These are phyloP conservation scores for Quercus rubra DNA, from an alignment of 306 rosid genomes.

Conservation along the genomic window DNA sequence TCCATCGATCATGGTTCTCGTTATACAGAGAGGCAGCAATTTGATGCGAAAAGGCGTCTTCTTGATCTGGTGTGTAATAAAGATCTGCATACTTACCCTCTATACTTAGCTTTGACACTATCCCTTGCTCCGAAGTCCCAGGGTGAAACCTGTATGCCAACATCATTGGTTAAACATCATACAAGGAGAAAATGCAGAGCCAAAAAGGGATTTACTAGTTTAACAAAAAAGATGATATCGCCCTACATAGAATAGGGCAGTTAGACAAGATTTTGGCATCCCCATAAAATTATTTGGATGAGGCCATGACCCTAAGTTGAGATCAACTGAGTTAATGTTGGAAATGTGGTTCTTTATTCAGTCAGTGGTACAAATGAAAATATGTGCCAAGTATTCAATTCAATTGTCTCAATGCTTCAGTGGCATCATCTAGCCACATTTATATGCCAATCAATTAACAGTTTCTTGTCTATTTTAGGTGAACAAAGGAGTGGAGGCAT, in stretches of 20 bases:
- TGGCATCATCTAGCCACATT: constrained; percentile 14
- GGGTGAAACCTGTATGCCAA: not conserved
- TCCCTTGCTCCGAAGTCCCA: not conserved
- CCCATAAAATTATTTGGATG: not conserved
- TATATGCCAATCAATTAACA: constrained; percentile 1
- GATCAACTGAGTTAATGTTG: not conserved
- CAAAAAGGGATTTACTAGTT: not conserved
- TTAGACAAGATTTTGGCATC: not conserved
- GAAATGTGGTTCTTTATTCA: not conserved
- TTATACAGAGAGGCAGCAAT: constrained; percentile 57
- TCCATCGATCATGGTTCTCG: constrained; percentile 37
- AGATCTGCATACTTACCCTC: constrained; percentile 13
- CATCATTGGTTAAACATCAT: not conserved
- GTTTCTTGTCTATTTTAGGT: constrained; percentile 54
- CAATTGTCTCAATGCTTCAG: constrained; percentile 4
- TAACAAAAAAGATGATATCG: not conserved
- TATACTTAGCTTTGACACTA: constrained; percentile 8
- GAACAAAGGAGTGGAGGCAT: constrained; percentile 87
- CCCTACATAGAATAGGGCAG: not conserved
- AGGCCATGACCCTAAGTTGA: not conserved
- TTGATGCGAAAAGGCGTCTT: constrained; percentile 79
- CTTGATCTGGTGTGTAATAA: constrained; percentile 72
- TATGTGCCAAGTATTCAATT: not conserved
- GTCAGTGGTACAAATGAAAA: not conserved
- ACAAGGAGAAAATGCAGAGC: not conserved